Evolutionary conservation across 345 rosid genomes (phyloP).

Genomic region (Excoecaria agallocha): DNA sequence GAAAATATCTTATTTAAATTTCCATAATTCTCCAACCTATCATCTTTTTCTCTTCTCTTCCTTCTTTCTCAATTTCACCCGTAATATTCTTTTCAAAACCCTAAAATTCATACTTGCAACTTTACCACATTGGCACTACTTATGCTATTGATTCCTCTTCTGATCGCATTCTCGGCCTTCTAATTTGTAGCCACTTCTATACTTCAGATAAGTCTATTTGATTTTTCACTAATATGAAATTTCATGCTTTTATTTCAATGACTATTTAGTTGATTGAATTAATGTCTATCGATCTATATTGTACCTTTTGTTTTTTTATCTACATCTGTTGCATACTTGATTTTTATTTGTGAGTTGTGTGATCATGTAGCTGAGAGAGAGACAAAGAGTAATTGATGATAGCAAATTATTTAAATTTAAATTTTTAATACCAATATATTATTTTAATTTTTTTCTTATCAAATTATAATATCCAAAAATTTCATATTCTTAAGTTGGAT

Average conservation of each 20-base stretch:
- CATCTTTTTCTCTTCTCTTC: background rate
- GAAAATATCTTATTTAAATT: too few species aligned
- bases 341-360: constrained; percentile 5
- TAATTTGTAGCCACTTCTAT: background rate
- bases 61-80: background rate
- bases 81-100: constrained; percentile 8
- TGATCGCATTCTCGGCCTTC: background rate
- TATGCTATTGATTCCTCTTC: background rate
- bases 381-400: background rate
- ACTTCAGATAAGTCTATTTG: background rate
- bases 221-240: background rate
- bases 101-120: background rate
- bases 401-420: too few species aligned
- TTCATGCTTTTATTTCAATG: too few species aligned
- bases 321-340: background rate
- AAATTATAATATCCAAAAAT: too few species aligned
- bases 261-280: background rate
- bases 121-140: background rate
- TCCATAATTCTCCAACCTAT: too few species aligned
- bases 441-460: too few species aligned
- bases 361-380: constrained; percentile 6
- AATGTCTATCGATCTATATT: background rate
- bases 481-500: too few species aligned
- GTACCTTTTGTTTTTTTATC: background rate
- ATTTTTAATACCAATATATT: too few species aligned